A percentile compares a stretch with the other conserved stretches of the same genome.
Conservation (phyloP, 768 basidiomycete species). For the Amyloporia xantha region DNA sequence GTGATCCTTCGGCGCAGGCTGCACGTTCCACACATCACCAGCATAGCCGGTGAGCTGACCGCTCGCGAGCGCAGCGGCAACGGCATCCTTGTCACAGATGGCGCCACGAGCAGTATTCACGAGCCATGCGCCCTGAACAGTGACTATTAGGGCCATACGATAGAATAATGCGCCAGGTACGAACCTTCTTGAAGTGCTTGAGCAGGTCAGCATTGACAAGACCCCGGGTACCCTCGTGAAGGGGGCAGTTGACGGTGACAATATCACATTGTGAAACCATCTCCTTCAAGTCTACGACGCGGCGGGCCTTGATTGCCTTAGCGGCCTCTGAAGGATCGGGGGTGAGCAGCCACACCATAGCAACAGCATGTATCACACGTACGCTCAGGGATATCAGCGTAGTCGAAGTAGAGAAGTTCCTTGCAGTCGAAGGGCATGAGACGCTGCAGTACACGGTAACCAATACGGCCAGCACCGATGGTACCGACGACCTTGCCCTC, state of each 20-base stretch:
- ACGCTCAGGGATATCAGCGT: constrained; percentile 55
- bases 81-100: constrained; percentile 79
- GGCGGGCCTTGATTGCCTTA: constrained; percentile 59
- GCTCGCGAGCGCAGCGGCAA: constrained; percentile 66
- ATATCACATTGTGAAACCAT: constrained; percentile 57
- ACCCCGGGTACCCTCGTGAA: constrained; percentile 79
- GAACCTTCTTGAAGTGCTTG: constrained; percentile 74
- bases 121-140: constrained; percentile 70
- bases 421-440: constrained; percentile 81
- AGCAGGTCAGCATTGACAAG: constrained; percentile 79
- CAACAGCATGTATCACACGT: not conserved
- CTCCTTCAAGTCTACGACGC: constrained; percentile 77
- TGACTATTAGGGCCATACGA: not conserved
- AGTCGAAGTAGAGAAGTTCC: constrained; percentile 88
- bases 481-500: constrained; percentile 91
- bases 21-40: constrained; percentile 78
- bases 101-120: constrained; percentile 93
- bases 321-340: constrained; percentile 39
- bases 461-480: constrained; percentile 76
- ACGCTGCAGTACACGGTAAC: constrained; percentile 80
- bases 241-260: constrained; percentile 81
- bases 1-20: constrained; percentile 84
- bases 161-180: too few species aligned
- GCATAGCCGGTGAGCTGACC: constrained; percentile 61
- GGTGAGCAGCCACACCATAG: not conserved